Conservation (phyloP, 2,329 filamentous ascomycete species). For the Botrytis fabae region DNA sequence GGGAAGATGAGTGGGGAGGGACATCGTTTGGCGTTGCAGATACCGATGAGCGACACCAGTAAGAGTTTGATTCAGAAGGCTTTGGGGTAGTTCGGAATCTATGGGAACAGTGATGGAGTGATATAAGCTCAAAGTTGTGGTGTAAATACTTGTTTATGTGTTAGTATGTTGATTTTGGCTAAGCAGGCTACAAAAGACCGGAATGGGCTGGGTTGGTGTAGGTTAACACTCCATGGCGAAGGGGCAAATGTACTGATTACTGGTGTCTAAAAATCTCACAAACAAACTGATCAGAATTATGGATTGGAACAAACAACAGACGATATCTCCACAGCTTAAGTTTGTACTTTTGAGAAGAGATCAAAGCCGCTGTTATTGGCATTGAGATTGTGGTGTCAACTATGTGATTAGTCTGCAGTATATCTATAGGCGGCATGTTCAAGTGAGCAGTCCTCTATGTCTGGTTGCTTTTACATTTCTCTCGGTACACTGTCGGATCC, state of each 20-base stretch:
- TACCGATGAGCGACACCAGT: conserved; percentile 64
- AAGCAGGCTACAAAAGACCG: not conserved
- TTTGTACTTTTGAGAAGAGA: not conserved
- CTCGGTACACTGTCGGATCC: not conserved
- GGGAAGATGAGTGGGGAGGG: conserved; percentile 69
- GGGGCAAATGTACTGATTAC: not conserved
- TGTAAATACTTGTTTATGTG: not conserved
- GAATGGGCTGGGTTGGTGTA: not conserved
- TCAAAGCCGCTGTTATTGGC: not conserved
- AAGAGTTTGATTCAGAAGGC: conserved; percentile 64
- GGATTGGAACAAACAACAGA: not conserved
- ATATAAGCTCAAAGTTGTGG: not conserved
- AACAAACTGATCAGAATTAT: not conserved
- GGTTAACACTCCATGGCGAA: not conserved
- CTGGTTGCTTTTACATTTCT: not conserved
- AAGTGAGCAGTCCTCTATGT: not conserved
- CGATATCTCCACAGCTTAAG: not conserved
- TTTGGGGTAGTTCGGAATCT: conserved; percentile 44
- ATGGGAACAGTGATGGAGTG: conserved; percentile 16
- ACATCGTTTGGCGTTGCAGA: conserved; percentile 62
- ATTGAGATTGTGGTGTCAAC: not conserved
- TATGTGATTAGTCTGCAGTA: not conserved
- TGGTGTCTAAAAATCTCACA: not conserved
- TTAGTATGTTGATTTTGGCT: not conserved
- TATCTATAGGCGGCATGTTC: not conserved